phyloP scores from a whole-genome alignment of 495 filamentous ascomycete species.

The Penicillium cinerascens region DNA sequence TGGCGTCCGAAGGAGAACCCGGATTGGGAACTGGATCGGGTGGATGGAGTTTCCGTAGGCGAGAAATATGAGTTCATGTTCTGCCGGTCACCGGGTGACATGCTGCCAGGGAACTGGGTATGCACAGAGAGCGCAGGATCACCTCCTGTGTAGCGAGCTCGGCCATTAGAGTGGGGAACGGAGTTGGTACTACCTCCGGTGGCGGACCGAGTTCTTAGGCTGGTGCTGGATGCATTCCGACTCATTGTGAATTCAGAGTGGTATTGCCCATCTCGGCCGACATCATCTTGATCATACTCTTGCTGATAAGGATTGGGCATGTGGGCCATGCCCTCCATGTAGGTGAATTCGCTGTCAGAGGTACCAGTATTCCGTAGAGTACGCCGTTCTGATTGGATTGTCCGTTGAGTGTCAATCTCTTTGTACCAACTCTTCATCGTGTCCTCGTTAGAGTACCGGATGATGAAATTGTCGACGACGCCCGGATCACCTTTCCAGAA shows the following conservation, averaged over 20 bases:
- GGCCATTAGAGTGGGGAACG: conserved; percentile 41
- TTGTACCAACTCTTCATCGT: conserved; percentile 86
- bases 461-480: conserved; percentile 94
- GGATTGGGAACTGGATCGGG: conserved; percentile 74
- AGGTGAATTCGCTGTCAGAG: conserved; percentile 74
- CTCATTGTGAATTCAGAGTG: conserved; percentile 56
- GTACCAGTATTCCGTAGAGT: conserved; percentile 52
- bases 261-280: conserved; percentile 43
- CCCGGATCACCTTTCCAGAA: conserved; percentile 98
- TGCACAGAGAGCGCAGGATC: conserved; percentile 65
- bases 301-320: conserved; percentile 77
- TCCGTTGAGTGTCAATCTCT: conserved; percentile 49
- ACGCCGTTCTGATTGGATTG: conserved; percentile 43
- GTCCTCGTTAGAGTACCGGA: conserved; percentile 86
- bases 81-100: conserved; percentile 50
- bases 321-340: conserved; percentile 61
- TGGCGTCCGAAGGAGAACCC: conserved; percentile 78
- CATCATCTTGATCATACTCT: conserved; percentile 78
- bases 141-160: conserved; percentile 67
- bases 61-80: conserved; percentile 84
- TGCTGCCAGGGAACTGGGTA: conserved; percentile 58
- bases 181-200: conserved; percentile 65
- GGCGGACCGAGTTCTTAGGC: conserved; percentile 73
- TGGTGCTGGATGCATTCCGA: conserved; percentile 77
- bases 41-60: conserved; percentile 82